Conservation (phyloP, 2,329 filamentous ascomycete genomes). For the Fusarium oxysporum region DNA sequence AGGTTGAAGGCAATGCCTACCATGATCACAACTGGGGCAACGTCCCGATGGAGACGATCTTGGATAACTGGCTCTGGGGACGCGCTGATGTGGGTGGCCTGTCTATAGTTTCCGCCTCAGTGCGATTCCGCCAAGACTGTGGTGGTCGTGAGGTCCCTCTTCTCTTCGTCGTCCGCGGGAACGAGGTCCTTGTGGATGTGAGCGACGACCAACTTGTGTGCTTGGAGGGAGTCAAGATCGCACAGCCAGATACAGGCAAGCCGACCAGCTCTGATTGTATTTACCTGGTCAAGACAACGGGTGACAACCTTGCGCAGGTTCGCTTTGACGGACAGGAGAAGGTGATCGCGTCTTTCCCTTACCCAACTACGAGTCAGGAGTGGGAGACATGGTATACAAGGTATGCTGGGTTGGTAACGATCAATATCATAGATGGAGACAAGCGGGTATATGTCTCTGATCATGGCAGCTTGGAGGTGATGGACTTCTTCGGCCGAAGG, state of each 20-base stretch:
- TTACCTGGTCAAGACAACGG: background rate
- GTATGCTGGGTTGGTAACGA: background rate
- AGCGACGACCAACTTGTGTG: background rate
- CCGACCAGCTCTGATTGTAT: background rate
- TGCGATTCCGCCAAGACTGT: background rate
- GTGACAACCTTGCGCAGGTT: background rate
- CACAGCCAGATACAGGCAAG: background rate
- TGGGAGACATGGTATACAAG: background rate
- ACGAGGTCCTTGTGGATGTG: background rate
- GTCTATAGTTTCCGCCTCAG: background rate
- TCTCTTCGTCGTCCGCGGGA: background rate
- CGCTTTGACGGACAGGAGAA: background rate
- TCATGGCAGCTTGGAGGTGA: background rate
- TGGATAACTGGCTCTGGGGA: background rate
- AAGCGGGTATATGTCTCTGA: background rate
- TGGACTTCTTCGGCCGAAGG: background rate
- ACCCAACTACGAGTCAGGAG: background rate
- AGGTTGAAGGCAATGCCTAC: background rate
- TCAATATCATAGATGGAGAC: background rate
- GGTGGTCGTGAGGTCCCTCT: background rate
- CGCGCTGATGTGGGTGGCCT: background rate
- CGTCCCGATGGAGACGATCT: background rate
- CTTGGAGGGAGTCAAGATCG: background rate
- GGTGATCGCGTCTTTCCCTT: background rate
- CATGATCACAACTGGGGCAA: background rate